These are phyloP conservation scores for Fagus crenata DNA, from an alignment of 306 rosid species.

Conservation along the genomic window DNA sequence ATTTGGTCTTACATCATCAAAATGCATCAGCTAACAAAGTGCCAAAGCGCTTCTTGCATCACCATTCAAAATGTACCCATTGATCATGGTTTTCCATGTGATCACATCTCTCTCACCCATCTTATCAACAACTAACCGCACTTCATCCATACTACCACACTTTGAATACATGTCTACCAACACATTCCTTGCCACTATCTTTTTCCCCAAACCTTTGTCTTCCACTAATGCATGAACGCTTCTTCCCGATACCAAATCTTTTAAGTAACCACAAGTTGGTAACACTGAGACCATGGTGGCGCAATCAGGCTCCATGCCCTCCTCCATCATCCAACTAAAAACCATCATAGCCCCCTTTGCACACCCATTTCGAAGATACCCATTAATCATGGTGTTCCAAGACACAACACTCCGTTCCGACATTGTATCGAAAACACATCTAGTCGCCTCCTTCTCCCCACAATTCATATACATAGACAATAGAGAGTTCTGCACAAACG, in stretches of 20 bases:
- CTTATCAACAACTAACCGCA: slow-evolving; percentile 37
- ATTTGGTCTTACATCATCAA: slow-evolving; percentile 67
- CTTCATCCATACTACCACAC: slow-evolving; percentile 71
- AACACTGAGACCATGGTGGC: slow-evolving; percentile 75
- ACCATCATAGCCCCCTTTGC: slow-evolving; percentile 48
- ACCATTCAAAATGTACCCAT: slow-evolving; percentile 64
- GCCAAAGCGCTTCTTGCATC: slow-evolving; percentile 62
- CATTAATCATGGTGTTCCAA: slow-evolving; percentile 83
- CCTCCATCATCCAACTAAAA: slow-evolving; percentile 61
- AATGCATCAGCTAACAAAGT: slow-evolving; percentile 63
- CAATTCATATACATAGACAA: slow-evolving; percentile 81
- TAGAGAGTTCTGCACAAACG: slow-evolving; percentile 68
- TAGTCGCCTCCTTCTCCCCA: slow-evolving; percentile 53
- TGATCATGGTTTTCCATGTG: slow-evolving; percentile 83
- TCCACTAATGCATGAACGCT: slow-evolving; percentile 51
- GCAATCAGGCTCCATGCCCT: slow-evolving; percentile 61
- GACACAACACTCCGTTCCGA: slow-evolving; percentile 61
- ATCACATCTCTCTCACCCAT: slow-evolving; percentile 69
- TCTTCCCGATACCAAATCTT: slow-evolving; percentile 53
- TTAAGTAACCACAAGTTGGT: slow-evolving; percentile 69
- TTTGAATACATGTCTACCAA: slow-evolving; percentile 78
- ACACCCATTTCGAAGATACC: slow-evolving; percentile 58
- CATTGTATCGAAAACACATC: slow-evolving; percentile 58
- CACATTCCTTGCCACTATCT: slow-evolving; percentile 55
- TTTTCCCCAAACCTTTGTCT: slow-evolving; percentile 56